Base-by-base conservation (phyloP, 2,329 filamentous ascomycete species). In the Dothiorella sarmentorum region DNA sequence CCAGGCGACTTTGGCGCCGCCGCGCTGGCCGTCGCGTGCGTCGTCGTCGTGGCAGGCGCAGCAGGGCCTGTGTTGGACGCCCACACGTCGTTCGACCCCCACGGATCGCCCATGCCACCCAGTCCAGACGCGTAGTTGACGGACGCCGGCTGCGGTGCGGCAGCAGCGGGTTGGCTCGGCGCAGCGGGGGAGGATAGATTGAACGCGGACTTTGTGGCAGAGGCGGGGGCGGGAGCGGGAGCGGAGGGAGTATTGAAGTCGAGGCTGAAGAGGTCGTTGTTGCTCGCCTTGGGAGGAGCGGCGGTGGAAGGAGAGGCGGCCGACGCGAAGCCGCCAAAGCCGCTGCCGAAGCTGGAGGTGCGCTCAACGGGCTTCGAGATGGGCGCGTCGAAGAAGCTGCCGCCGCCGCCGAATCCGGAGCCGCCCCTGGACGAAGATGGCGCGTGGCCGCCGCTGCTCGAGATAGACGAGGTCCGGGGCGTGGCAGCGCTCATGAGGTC, bases 31-130 rank as follows among this genome's bases (percentile, higher is more conserved):
- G 71, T 65, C 9, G 71, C 65, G 15, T n/a, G n/a, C n/a, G 82
- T 76, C 3, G 78, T 72, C 1, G 82, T 77, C 9, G 82, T 80
- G 3, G 49, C 17, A 7, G 49, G 49, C 7, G 49, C 10, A 13
- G 49, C 31, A 11, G 15, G 13, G 7, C 86, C 78, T 9, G 86
- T 85, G 0, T 84, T 76, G 3, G 83, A 81, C 60, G 81, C 83
- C 94, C 94, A 99, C 3, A 90, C 92, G 72, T 93, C 90, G 60
- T 83, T 84, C 10, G 79, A 83, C 44, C 91, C 91, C 91, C 91
- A 97, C 0, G 92, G 87, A 68, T 96, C 90, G 3, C 47, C 49
- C 60, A 88, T 79, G 62, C 76, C 78, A 20, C 76, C 76, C 40
- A 81, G 74, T 10, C 73, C 70, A 4, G 70, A 68, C 45, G 62